Base-by-base conservation (phyloP, 2,329 filamentous ascomycete genomes). In the Emergomyces pasteurianus region DNA sequence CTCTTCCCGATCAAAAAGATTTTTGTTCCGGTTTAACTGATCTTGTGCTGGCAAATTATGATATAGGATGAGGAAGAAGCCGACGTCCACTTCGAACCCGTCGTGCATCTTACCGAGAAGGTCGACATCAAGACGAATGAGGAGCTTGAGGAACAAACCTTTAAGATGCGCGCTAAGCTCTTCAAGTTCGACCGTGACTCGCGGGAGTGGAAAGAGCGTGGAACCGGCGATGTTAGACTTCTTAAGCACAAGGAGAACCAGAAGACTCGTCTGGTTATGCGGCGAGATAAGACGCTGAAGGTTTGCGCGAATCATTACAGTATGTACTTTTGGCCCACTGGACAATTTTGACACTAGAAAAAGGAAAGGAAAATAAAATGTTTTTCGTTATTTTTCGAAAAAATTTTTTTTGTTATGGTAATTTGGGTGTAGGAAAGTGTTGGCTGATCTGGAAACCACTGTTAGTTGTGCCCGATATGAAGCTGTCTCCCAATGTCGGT, bases 271-370 rank as follows among this genome's bases (percentile, higher is more conserved):
- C 82, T 99, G 71, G 94, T 99, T 69, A 99, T 99, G 94, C 89
- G 94, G 77, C 86, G 94, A 75, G 94, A 99, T 83, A 97, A 97
- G 90, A 99, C 94, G 64, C 86, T 97, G 80, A 99, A 99, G 85
- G 94, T 99, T 79, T 99, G 94, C 87, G 94, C 94, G 74, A 99
- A 99, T 83, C 94, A 99, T 84, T 99, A 99, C 80, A 87, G 92
- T 96, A 86, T 72, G 88, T 80, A 47, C n/a, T n/a, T 28, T 47
- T 10, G 6, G n/a, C 3, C n/a, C 43, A n/a, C 43, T 46, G 21
- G 42, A 46, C 21, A 21, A 8, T 7, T n/a, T n/a, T n/a, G n/a
- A n/a, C n/a, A n/a, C n/a, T n/a, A n/a, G n/a, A n/a, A n/a, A n/a
- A n/a, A n/a, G n/a, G n/a, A n/a, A n/a, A n/a, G n/a, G n/a, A n/a